Evolutionary conservation across 805 yeast genomes (phyloP).

Genomic region (Helenozyma baotianmanensis): DNA sequence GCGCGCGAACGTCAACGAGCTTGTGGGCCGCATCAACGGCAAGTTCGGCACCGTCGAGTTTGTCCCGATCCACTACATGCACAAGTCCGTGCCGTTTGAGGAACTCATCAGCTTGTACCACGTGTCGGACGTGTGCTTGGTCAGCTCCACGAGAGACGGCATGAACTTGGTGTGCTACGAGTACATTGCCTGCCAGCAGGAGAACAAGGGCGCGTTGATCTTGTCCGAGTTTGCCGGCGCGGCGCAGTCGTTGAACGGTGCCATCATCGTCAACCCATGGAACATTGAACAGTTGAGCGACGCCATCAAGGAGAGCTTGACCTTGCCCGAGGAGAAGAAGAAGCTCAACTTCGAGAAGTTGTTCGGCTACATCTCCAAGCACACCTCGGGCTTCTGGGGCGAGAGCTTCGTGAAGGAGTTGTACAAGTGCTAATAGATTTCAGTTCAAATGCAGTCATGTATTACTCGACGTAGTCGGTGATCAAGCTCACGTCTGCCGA

Average conservation of each 20-base stretch:
- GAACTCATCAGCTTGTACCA: conserved; percentile 87
- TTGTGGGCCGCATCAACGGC: conserved; percentile 96
- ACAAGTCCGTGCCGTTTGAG: conserved; percentile 83
- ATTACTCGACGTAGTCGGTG: conserved; percentile 13
- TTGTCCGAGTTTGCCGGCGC: conserved; percentile 97
- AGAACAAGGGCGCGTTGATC: conserved; percentile 79
- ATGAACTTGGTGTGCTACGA: conserved; percentile 97
- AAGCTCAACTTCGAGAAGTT: conserved; percentile 74
- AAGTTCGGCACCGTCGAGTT: conserved; percentile 94
- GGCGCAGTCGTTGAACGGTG: conserved; percentile 96
- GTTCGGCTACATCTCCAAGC: conserved; percentile 84
- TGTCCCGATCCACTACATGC: conserved; percentile 96
- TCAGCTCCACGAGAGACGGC: conserved; percentile 94
- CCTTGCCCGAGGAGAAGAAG: conserved; percentile 78
- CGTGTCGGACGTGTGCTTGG: conserved; percentile 84
- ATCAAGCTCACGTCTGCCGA: conserved; percentile 3
- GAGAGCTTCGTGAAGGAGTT: conserved; percentile 90
- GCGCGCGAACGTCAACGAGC: conserved; percentile 90
- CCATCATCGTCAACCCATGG: conserved; percentile 95
- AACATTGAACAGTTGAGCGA: conserved; percentile 89
- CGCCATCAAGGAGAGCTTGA: conserved; percentile 80
- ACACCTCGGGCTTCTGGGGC: conserved; percentile 97
- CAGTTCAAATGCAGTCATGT: background rate
- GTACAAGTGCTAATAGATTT: conserved; percentile 29
- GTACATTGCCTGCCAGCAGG: conserved; percentile 91